Evolutionary conservation across 2,329 filamentous ascomycete genomes (phyloP), one percentile per base, ranked within the genome.

Genomic region (Fusarium armeniacum): DNA sequence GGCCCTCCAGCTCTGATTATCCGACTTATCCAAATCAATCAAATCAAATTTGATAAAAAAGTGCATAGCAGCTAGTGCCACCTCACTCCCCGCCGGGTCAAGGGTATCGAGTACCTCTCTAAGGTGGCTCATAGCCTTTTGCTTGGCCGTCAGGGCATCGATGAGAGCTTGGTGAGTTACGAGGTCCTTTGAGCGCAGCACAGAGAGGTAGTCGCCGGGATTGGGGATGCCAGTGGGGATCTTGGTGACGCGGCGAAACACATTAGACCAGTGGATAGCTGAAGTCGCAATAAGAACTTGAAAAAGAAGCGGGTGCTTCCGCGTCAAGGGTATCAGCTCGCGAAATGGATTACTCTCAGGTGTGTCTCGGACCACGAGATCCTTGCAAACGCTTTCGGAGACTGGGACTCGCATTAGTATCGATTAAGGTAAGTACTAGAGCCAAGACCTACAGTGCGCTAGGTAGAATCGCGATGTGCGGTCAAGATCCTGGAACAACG

Each of bases 401-500:
- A 85, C 79, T 85, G 53, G 41, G 41, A 56, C 55, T 56, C 68
- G 58, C 66, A 61, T 75, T 76, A 78, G 76, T 62, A 71, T 67
- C 36, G 57, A 61, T 57, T 47, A 43, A 46, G 22, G 22, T 58
- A 55, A 33, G 30, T 35, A 24, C 44, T 67, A 38, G 28, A 61
- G 40, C 47, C 32, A 62, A 46, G 47, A 72, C 66, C 59, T 66
- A 87, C 85, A 87, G 61, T 87, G 84, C 38, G 81, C 78, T 43
- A 87, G 76, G 73, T 87, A 87, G 67, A 80, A 79, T 62, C 83
- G 78, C 30, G 82, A 82, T 44, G 78, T 78, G 22, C 67, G 76
- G 67, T 83, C 81, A 44, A 89, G 81, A 67, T 87, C 84, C 68
- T 87, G 84, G 59, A 89, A 81, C 46, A 89, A 70, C 15, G 87